phyloP scores from a whole-genome alignment of 805 yeast genomes.

The Hanseniaspora meyeri region DNA sequence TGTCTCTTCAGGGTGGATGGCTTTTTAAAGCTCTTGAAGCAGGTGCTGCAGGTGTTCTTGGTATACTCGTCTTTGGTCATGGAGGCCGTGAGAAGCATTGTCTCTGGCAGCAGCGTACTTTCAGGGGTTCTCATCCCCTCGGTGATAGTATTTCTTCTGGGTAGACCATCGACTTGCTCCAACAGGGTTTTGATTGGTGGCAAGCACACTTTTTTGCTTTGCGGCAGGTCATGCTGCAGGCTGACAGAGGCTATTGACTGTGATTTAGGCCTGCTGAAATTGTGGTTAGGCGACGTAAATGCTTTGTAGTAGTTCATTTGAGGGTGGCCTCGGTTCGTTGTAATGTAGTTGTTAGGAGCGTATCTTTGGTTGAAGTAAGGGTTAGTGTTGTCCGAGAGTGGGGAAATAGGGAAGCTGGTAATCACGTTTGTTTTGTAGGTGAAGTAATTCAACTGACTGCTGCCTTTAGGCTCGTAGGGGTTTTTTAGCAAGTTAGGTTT shows the following conservation, averaged over 20 bases:
- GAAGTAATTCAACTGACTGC: not conserved
- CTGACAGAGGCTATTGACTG: not conserved
- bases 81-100: not conserved
- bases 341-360: not conserved
- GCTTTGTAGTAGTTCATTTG: not conserved
- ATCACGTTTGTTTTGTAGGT: not conserved
- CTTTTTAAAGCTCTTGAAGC: slow-evolving; percentile 79
- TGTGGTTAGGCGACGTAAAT: not conserved
- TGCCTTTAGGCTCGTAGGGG: not conserved
- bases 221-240: not conserved
- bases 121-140: not conserved
- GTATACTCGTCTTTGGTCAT: not conserved
- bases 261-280: not conserved
- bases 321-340: not conserved
- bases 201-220: not conserved
- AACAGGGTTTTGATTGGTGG: slow-evolving; percentile 1
- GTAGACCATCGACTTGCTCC: not conserved
- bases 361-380: not conserved
- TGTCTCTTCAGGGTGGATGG: slow-evolving; percentile 90
- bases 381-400: not conserved
- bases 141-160: not conserved
- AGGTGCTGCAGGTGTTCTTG: slow-evolving; percentile 23
- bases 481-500: not conserved
- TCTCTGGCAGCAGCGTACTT: not conserved
- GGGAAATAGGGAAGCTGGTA: not conserved